These are phyloP conservation scores for Medakamo hakoo DNA, from an alignment of 139 green algal species.

Conservation along the genomic window DNA sequence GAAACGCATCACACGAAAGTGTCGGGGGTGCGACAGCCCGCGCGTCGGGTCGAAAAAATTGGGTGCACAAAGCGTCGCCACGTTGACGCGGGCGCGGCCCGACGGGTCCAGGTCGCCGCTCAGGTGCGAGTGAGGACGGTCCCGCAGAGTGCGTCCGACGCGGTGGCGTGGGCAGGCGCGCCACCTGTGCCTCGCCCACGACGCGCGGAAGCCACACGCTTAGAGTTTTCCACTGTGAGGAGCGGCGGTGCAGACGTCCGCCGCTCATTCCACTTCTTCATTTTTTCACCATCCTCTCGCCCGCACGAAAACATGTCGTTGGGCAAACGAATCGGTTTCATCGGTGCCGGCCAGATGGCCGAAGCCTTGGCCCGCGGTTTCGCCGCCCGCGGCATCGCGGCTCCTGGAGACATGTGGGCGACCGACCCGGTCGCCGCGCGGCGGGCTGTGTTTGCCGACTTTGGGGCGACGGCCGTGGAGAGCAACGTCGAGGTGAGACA, in stretches of 20 bases:
- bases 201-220: too few relatives aligned
- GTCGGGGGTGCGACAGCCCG: background rate
- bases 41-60: background rate
- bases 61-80: too few relatives aligned
- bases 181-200: too few relatives aligned
- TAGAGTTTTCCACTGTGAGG: too few relatives aligned
- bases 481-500: conserved; percentile 38
- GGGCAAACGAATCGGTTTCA: conserved; percentile 52
- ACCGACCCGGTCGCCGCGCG: conserved; percentile 43
- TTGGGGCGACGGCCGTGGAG: conserved; percentile 22
- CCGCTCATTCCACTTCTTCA: too few relatives aligned
- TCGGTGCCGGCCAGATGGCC: conserved; percentile 71
- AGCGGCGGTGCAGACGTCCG: too few relatives aligned
- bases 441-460: conserved; percentile 52
- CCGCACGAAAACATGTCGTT: conserved; percentile 10
- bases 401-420: conserved; percentile 31
- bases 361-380: conserved; percentile 78
- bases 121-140: too few relatives aligned
- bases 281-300: too few relatives aligned
- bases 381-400: conserved; percentile 40
- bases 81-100: too few relatives aligned
- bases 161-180: too few relatives aligned
- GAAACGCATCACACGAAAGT: conserved; percentile 36
- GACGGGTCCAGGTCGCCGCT: too few relatives aligned
- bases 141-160: too few relatives aligned